These are phyloP conservation scores for Hansenula lynferdii DNA, from an alignment of 1,139 yeast genomes.

Conservation along the genomic window DNA sequence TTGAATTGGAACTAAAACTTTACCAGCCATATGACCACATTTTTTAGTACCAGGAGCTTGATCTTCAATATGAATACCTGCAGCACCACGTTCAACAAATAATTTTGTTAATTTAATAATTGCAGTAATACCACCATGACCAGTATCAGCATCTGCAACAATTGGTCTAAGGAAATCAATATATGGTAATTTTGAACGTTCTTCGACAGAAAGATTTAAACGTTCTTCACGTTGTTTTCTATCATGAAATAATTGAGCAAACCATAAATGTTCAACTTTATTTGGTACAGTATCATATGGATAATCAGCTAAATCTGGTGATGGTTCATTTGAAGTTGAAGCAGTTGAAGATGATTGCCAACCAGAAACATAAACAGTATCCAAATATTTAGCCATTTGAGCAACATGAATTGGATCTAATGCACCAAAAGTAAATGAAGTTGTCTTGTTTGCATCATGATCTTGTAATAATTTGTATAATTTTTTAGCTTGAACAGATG, in stretches of 20 bases:
- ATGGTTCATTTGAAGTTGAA: constrained; percentile 94
- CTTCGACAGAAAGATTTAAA: constrained; percentile 48
- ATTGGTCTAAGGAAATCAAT: constrained; percentile 91
- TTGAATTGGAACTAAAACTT: constrained; percentile 95
- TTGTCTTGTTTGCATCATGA: constrained; percentile 71
- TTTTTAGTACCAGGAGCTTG: constrained; percentile 99
- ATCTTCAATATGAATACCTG: constrained; percentile 97
- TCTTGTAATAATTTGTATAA: constrained; percentile 62
- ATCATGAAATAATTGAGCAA: constrained; percentile 96
- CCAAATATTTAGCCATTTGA: constrained; percentile 95
- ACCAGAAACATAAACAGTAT: constrained; percentile 90
- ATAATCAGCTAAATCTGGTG: constrained; percentile 97
- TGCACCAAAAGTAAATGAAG: constrained; percentile 92
- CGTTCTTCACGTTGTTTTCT: constrained; percentile 93
- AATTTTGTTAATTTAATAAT: constrained; percentile 92
- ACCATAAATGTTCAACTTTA: constrained; percentile 95
- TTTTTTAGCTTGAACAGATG: constrained; percentile 80
- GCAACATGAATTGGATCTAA: constrained; percentile 94
- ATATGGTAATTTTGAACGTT: constrained; percentile 54
- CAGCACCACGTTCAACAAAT: constrained; percentile 98
- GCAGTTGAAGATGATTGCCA: constrained; percentile 99
- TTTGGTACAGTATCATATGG: constrained; percentile 99
- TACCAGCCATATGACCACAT: constrained; percentile 97
- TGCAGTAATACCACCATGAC: constrained; percentile 98
- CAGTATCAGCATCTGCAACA: constrained; percentile 97